These are phyloP conservation scores for Porphyrellus cyaneotinctus DNA, from an alignment of 768 basidiomycete species.

Conservation along the genomic window DNA sequence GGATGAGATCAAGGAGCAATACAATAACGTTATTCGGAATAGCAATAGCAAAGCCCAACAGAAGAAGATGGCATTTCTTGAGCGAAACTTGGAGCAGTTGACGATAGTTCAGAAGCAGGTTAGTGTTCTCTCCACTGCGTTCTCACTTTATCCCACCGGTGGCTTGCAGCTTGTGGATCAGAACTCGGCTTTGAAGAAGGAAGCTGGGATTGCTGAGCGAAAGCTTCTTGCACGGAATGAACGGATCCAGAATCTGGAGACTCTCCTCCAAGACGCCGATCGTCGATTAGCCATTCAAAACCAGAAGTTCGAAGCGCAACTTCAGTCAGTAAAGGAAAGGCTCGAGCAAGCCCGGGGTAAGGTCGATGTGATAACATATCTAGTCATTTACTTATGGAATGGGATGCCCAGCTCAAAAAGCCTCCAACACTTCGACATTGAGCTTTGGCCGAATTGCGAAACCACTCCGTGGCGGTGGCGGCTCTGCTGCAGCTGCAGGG, in stretches of 20 bases:
- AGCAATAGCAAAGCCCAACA: conserved; percentile 98
- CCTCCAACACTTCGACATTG: conserved; percentile 62
- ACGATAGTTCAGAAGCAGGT: conserved; percentile 98
- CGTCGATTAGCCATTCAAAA: conserved; percentile 89
- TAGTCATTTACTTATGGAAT: conserved; percentile 30
- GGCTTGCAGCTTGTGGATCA: conserved; percentile 87
- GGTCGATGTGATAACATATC: conserved; percentile 24
- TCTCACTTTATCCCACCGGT: conserved; percentile 10
- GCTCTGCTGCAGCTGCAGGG: conserved; percentile 41
- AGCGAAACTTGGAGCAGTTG: conserved; percentile 92
- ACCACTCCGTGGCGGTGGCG: conserved; percentile 91
- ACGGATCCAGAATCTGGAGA: conserved; percentile 95
- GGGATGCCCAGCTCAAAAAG: conserved; percentile 59
- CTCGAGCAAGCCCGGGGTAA: conserved; percentile 90
- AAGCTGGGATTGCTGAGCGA: conserved; percentile 93
- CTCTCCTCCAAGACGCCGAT: conserved; percentile 89
- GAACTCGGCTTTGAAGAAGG: conserved; percentile 95
- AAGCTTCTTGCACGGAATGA: conserved; percentile 96
- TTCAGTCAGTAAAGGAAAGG: conserved; percentile 88
- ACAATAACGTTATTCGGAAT: conserved; percentile 96
- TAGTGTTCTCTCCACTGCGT: conserved; percentile 16
- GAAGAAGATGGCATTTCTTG: conserved; percentile 98
- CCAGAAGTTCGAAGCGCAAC: conserved; percentile 90
- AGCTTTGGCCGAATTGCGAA: conserved; percentile 95
- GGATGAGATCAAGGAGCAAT: conserved; percentile 98